phyloP scores from a whole-genome alignment of 83 land plant genomes.

The Picea mariana region DNA sequence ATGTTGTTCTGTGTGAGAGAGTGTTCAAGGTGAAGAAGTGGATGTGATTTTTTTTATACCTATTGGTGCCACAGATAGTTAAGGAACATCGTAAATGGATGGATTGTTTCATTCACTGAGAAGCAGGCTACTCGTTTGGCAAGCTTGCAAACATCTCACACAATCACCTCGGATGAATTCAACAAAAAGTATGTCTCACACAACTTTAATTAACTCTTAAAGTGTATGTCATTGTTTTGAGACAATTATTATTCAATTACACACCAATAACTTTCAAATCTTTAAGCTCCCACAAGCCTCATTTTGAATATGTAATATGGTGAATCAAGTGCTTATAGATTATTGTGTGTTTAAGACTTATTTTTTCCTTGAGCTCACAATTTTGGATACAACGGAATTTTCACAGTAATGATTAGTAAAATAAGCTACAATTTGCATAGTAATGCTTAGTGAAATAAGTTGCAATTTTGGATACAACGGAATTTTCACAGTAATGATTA shows the following conservation, averaged over 20 bases:
- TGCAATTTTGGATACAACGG: neutral
- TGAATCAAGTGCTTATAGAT: neutral
- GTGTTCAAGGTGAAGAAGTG: neutral
- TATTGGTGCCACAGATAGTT: conserved; percentile 36
- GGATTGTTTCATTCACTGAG: conserved; percentile 99
- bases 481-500: neutral
- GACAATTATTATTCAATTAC: neutral
- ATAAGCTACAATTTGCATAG: too few relatives aligned
- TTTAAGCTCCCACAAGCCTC: neutral
- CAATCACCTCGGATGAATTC: conserved; percentile 97
- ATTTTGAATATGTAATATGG: neutral
- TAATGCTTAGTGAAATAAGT: too few relatives aligned
- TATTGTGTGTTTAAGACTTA: neutral
- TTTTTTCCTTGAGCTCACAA: neutral
- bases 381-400: neutral
- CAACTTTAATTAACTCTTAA: neutral
- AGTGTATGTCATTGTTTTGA: conserved; percentile 2
- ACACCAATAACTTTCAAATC: too few relatives aligned
- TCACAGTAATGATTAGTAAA: too few relatives aligned
- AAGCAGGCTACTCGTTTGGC: conserved; percentile 97
- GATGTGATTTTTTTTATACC: neutral
- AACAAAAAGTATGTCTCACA: conserved; percentile 65
- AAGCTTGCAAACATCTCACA: conserved; percentile 86
- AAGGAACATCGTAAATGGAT: conserved; percentile 94
- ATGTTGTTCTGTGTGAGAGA: neutral